These are phyloP conservation scores for Plasmodium inui DNA, from an alignment of 169 alveolate genomes.

Conservation along the genomic window DNA sequence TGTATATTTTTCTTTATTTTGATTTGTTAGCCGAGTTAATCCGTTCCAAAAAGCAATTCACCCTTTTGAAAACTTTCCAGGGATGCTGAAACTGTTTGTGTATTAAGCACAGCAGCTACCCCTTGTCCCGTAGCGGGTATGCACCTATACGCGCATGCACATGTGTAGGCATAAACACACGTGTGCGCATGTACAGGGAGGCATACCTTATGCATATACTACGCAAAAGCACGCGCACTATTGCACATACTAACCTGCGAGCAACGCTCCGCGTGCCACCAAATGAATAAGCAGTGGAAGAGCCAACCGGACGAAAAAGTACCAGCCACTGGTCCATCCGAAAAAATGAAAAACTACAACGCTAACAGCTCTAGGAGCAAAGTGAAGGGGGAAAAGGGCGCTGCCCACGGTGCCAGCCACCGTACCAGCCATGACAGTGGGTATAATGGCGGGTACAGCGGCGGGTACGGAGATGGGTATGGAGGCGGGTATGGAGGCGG, in stretches of 20 bases:
- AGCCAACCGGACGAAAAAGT: conserved; percentile 6
- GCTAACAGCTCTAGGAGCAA: conserved; percentile 26
- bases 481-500: neutral
- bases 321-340: neutral
- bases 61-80: neutral
- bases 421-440: neutral
- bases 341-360: conserved; percentile 69
- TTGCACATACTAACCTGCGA: neutral
- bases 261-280: neutral
- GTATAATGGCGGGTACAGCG: neutral
- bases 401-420: neutral
- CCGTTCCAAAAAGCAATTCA: neutral
- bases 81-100: neutral
- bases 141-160: neutral
- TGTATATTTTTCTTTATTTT: too few species aligned
- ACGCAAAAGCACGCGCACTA: neutral
- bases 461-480: neutral
- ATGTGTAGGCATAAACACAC: neutral
- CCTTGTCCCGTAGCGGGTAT: neutral
- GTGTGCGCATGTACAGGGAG: neutral
- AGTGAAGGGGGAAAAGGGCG: conserved; percentile 41
- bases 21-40: neutral
- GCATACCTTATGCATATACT: neutral
- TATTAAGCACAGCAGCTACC: neutral
- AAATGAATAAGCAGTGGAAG: conserved; percentile 8